A percentile compares a stretch with the other conserved stretches of the same genome.
Conservation (phyloP, 2,329 filamentous ascomycete genomes). For the Colletotrichum sidae region DNA sequence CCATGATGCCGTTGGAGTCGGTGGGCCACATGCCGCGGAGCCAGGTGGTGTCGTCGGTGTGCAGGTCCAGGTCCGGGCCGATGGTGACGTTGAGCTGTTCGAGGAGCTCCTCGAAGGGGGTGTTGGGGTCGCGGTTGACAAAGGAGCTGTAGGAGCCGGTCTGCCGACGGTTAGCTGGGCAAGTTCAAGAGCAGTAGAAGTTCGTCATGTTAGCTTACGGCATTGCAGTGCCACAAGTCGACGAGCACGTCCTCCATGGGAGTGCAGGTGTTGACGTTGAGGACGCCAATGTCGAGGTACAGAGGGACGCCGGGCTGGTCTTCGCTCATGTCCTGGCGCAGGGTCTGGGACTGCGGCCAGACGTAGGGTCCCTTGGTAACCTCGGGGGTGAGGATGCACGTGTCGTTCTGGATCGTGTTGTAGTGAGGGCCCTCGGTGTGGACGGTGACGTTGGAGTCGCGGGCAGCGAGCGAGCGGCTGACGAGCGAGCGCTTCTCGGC, state of each 20-base stretch:
- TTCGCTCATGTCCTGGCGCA: slow-evolving; percentile 58
- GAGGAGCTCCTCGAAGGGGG: slow-evolving; percentile 29
- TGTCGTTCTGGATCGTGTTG: slow-evolving; percentile 41
- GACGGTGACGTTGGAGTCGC: slow-evolving; percentile 24
- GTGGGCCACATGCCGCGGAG: slow-evolving; percentile 39
- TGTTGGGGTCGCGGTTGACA: slow-evolving; percentile 14
- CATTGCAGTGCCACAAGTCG: slow-evolving; percentile 34
- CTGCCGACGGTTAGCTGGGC: not conserved
- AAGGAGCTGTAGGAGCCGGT: slow-evolving; percentile 34
- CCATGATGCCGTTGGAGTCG: slow-evolving; percentile 42
- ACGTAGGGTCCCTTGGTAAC: slow-evolving; percentile 41
- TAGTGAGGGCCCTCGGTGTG: slow-evolving; percentile 31
- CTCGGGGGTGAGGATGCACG: slow-evolving; percentile 26
- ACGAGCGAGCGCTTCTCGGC: slow-evolving; percentile 31
- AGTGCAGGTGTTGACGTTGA: slow-evolving; percentile 40
- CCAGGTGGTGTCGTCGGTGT: slow-evolving; percentile 29
- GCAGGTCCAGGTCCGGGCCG: slow-evolving; percentile 24
- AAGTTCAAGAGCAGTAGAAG: too few species aligned
- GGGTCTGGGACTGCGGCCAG: slow-evolving; percentile 54
- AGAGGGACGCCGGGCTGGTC: slow-evolving; percentile 54
- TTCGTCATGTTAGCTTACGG: not conserved
- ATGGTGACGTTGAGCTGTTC: slow-evolving; percentile 31
- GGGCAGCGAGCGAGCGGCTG: slow-evolving; percentile 12
- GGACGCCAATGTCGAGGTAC: slow-evolving; percentile 44
- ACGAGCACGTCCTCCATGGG: slow-evolving; percentile 27